Base-by-base conservation (phyloP, 441 rosid genomes). In the Erodium trifolium region DNA sequence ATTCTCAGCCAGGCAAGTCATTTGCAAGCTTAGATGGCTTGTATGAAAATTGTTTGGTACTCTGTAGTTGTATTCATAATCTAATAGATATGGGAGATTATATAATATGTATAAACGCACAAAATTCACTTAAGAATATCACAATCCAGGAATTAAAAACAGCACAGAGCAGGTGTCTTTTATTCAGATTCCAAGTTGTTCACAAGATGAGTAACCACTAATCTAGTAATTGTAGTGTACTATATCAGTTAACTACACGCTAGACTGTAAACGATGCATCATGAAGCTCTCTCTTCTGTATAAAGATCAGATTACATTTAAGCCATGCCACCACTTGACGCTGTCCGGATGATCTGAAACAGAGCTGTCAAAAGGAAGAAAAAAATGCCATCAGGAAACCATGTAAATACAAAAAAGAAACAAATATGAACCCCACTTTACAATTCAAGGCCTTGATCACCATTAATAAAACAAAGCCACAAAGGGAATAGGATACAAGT, bases 291-390 rank as follows among this genome's bases (percentile, higher is more conserved):
- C 27, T 23, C 27, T 23, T 23, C 27, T 2, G 49, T 37, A 49
- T 49, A 13, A 12, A 14, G 29, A 67, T 62, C 70, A 17, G 31
- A 14, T 43, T 14, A 37, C 23, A 39, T 16, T 79, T 82, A 92
- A 1, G 93, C 92, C 98, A 85, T 84, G 69, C 97, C 93, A 72
- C 91, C 89, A 35, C 87, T 86, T 8, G 96, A 83, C 6, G 97
- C 94, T 2, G 94, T 93, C 82, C 98, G 84, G 82, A 93, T 91
- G 63, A 93, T 91, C 87, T 93, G 98, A 84, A 91, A 93, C 9
- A 91, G 86, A 75, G 94, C 94, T 88, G 97, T 74, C 72, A 39
- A 72, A 43, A 41, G 71, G 41, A 70, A 4, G 27, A 34, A 3
- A 63, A 76, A 65, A 23, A 1, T 45, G 23, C 43, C 57, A 63